Evolutionary conservation across 148 eudicot genomes (phyloP).

Genomic region (Mesembryanthemum crystallinum): DNA sequence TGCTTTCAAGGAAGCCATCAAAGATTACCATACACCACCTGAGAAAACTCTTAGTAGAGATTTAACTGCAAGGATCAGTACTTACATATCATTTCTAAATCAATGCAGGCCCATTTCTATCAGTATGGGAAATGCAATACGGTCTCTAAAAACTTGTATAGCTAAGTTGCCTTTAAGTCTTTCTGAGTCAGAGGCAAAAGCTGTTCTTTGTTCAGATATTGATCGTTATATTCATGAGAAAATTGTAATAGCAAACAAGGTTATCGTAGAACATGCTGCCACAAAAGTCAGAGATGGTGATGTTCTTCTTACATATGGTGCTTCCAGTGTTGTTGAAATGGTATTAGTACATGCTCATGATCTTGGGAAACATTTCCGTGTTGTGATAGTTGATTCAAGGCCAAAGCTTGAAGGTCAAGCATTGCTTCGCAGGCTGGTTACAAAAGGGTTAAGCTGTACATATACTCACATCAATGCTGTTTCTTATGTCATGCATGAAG

Average conservation of each 20-base stretch:
- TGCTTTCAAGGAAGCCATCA: constrained; percentile 73
- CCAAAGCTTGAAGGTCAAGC: constrained; percentile 85
- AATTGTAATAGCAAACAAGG: constrained; percentile 72
- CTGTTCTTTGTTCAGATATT: constrained; percentile 54
- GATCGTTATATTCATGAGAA: constrained; percentile 70
- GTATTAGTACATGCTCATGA: constrained; percentile 65
- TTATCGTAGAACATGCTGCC: constrained; percentile 65
- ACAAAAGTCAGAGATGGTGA: constrained; percentile 75
- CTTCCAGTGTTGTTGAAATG: constrained; percentile 77
- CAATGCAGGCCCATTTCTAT: constrained; percentile 89
- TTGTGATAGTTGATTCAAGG: constrained; percentile 86
- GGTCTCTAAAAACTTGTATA: constrained; percentile 60
- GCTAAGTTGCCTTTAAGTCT: constrained; percentile 50
- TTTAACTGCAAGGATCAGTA: constrained; percentile 64
- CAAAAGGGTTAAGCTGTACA: constrained; percentile 75
- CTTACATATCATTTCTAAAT: constrained; percentile 68
- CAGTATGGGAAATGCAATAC: constrained; percentile 95
- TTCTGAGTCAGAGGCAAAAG: constrained; percentile 73
- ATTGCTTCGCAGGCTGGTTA: constrained; percentile 65
- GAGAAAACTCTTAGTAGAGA: constrained; percentile 69
- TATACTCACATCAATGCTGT: constrained; percentile 89
- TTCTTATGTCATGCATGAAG: constrained; percentile 93
- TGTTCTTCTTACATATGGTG: constrained; percentile 79
- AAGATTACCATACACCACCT: constrained; percentile 71
- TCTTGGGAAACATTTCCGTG: constrained; percentile 72